phyloP scores from a whole-genome alignment of 2,329 filamentous ascomycete species.

The Ceratocystis cacaofunesta region DNA sequence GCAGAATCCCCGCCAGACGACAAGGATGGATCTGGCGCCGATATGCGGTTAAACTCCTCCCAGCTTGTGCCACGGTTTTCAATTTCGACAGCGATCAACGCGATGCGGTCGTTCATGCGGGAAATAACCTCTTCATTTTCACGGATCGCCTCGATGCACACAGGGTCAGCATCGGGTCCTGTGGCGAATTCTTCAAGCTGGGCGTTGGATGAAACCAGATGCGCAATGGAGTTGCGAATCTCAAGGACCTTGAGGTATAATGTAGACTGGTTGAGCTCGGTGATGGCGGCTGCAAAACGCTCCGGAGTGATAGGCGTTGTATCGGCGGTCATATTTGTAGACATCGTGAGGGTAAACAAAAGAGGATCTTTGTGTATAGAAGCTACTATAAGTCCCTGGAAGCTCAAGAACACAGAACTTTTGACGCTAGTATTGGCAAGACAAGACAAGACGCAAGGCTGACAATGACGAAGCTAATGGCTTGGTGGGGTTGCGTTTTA shows the following conservation, averaged over 20 bases:
- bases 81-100: slow-evolving; percentile 49
- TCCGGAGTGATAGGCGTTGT: slow-evolving; percentile 44
- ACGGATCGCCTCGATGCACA: slow-evolving; percentile 57
- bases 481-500: slow-evolving; percentile 15
- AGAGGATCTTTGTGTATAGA: not conserved
- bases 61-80: slow-evolving; percentile 41
- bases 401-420: no score
- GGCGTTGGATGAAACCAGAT: slow-evolving; percentile 59
- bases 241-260: slow-evolving; percentile 64
- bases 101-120: slow-evolving; percentile 52
- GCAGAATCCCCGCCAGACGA: not conserved
- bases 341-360: not conserved
- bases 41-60: slow-evolving; percentile 38
- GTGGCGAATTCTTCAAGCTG: slow-evolving; percentile 56
- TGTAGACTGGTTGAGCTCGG: slow-evolving; percentile 47
- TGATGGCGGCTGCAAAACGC: slow-evolving; percentile 52
- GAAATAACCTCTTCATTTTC: slow-evolving; percentile 57
- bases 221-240: slow-evolving; percentile 57
- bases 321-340: slow-evolving; percentile 43
- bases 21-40: slow-evolving; percentile 19
- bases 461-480: slow-evolving; percentile 1
- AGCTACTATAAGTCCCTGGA: no score
- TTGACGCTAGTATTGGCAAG: not conserved
- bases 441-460: slow-evolving; percentile 1
- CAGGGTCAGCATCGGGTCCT: slow-evolving; percentile 37